These are phyloP conservation scores for Puccinia sorghi DNA, from an alignment of 1,284 basidiomycete genomes.

Conservation along the genomic window DNA sequence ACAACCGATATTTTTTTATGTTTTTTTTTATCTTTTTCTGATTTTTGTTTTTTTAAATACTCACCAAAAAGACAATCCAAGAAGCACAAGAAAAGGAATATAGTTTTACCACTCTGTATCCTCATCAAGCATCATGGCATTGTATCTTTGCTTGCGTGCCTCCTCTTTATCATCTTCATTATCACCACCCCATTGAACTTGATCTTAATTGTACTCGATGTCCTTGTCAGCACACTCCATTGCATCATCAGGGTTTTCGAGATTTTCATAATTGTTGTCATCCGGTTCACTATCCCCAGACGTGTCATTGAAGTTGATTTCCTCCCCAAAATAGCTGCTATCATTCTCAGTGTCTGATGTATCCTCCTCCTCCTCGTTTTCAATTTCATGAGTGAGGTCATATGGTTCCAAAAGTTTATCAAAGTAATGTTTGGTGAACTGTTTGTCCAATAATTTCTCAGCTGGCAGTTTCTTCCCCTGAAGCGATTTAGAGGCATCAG, in stretches of 20 bases:
- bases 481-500: conserved; percentile 10
- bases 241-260: neutral
- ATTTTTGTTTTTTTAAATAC: neutral
- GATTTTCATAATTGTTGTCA: neutral
- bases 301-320: neutral
- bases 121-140: neutral
- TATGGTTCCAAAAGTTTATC: neutral
- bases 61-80: neutral
- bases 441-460: neutral
- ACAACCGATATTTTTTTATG: neutral
- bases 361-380: neutral
- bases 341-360: neutral
- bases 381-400: conserved; percentile 21
- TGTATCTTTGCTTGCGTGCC: neutral
- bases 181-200: neutral
- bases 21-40: neutral
- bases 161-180: conserved; percentile 1
- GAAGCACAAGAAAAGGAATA: neutral
- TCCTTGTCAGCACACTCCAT: neutral
- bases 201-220: neutral
- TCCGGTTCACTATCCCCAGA: neutral
- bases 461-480: neutral
- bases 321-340: neutral
- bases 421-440: neutral
- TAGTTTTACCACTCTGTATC: neutral